These are phyloP conservation scores for Teratosphaeria viscida DNA, from an alignment of 2,329 filamentous ascomycete genomes.

Conservation along the genomic window DNA sequence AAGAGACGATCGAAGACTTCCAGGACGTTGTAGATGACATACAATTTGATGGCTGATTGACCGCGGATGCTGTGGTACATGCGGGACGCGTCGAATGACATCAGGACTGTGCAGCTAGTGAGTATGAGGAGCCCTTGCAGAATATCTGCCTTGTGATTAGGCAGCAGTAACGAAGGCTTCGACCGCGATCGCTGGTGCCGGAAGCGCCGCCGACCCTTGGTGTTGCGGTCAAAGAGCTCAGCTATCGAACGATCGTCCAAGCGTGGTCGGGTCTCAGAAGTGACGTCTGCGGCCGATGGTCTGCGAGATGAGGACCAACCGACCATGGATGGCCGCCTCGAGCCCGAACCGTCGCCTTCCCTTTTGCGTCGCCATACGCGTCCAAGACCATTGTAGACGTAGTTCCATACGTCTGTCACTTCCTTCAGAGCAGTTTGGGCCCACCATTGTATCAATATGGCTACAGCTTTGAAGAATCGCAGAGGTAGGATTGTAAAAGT, in stretches of 20 bases:
- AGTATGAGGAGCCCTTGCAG: constrained; percentile 84
- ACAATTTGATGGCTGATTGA: constrained; percentile 93
- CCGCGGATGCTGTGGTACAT: constrained; percentile 98
- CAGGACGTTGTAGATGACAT: constrained; percentile 96
- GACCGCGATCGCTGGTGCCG: constrained; percentile 69
- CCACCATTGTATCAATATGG: constrained; percentile 72
- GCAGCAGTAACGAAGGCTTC: constrained; percentile 70
- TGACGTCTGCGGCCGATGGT: neutral
- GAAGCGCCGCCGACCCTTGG: constrained; percentile 17
- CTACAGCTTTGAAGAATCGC: constrained; percentile 70
- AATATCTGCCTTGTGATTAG: constrained; percentile 90
- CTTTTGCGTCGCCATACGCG: constrained; percentile 56
- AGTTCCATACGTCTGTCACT: constrained; percentile 57
- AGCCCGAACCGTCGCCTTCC: neutral
- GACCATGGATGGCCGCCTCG: constrained; percentile 7
- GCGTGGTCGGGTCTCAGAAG: constrained; percentile 1
- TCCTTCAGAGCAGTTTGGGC: constrained; percentile 61
- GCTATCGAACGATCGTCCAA: constrained; percentile 5
- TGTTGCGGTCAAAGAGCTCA: constrained; percentile 9
- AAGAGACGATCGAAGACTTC: constrained; percentile 86
- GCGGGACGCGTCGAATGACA: constrained; percentile 85
- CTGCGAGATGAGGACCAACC: constrained; percentile 6
- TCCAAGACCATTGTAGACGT: constrained; percentile 69
- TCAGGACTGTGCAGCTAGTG: constrained; percentile 71
- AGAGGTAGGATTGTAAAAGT: constrained; percentile 92